Percentiles rank a stretch among this genome's conserved stretches.
Evolutionary conservation across 2,329 filamentous ascomycete genomes (phyloP).

Genomic region (Amesomyces nigricolor): DNA sequence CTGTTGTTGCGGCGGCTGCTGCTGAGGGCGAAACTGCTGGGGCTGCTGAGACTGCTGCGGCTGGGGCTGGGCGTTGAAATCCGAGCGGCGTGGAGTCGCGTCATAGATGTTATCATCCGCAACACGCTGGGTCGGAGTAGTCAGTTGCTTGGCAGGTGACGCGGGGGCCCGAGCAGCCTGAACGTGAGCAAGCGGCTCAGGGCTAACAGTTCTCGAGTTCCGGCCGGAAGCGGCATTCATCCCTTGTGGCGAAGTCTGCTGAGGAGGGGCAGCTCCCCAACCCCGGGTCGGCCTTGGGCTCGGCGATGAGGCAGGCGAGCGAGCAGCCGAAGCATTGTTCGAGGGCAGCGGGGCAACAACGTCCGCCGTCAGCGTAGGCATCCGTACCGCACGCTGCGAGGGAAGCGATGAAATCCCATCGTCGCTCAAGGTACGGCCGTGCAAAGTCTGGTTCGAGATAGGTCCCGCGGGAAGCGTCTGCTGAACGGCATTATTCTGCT

Average conservation of each 20-base stretch:
- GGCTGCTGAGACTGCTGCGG: background rate
- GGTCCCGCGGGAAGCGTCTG: background rate
- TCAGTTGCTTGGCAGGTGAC: slow-evolving; percentile 8
- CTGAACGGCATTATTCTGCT: too few species aligned
- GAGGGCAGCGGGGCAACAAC: slow-evolving; percentile 8
- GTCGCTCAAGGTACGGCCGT: slow-evolving; percentile 8
- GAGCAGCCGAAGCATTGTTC: background rate
- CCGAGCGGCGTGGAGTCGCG: slow-evolving; percentile 30
- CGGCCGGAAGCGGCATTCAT: background rate
- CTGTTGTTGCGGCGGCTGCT: background rate
- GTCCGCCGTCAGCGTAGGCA: slow-evolving; percentile 4
- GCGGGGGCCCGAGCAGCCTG: background rate
- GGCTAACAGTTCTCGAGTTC: slow-evolving; percentile 20
- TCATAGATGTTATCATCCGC: slow-evolving; percentile 32
- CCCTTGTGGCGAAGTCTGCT: background rate
- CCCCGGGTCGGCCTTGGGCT: slow-evolving; percentile 21
- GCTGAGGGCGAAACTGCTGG: background rate
- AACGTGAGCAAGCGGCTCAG: slow-evolving; percentile 18
- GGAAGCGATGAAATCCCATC: slow-evolving; percentile 21
- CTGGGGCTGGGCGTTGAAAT: slow-evolving; percentile 14
- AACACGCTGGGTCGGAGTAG: slow-evolving; percentile 19
- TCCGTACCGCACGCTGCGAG: slow-evolving; percentile 16
- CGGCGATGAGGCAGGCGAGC: slow-evolving; percentile 12
- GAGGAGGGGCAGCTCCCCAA: slow-evolving; percentile 17
- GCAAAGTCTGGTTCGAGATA: background rate